Evolutionary conservation across 805 yeast species (phyloP), one percentile per base, ranked within the genome.

Genomic region (Candida schatavii): DNA sequence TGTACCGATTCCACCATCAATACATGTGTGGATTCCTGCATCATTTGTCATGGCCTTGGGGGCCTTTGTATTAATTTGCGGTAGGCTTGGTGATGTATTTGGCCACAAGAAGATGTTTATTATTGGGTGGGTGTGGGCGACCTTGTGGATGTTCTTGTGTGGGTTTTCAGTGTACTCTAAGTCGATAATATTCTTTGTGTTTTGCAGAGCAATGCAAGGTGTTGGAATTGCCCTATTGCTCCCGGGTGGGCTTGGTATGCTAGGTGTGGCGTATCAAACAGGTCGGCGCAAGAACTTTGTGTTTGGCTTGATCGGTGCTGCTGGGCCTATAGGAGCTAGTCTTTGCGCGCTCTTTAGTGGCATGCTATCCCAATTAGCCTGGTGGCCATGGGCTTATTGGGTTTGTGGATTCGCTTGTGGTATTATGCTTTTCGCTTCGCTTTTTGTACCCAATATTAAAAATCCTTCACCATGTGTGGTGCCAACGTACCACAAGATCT

Each of bases 41-140:
- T 75, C 87, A 0, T 83, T 78, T 55, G 80, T 88, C 0, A 60
- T 85, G 42, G 78, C 88, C 0, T 77, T 83, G 4, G 91, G 91
- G 10, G 81, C 91, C 0, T 79, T 85, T 46, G 84, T 85, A 38
- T 58, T 85, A 27, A 66, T 81, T 3, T 74, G 84, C 28, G 93
- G 93, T 6, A 70, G 81, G 39, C 54, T 83, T 35, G 93, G 95
- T 26, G 95, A 85, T 52, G 64, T 84, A 10, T 78, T 77, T 50
- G 93, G 93, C 0, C 66, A 82, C 40, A 80, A 78, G 44, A 62
- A 56, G 31, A 59, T 78, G 14, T 66, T 81, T 40, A 32, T 79
- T 0, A 50, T 67, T 3, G 88, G 91, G 1, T 80, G 80, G 59
- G 37, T 59, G 4, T 75, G 85, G 78, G 59, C 74, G 2, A 50